A percentile compares a stretch with the other conserved stretches of the same genome.
phyloP scores from a whole-genome alignment of 306 rosid species.

The Luffa acutangula region DNA sequence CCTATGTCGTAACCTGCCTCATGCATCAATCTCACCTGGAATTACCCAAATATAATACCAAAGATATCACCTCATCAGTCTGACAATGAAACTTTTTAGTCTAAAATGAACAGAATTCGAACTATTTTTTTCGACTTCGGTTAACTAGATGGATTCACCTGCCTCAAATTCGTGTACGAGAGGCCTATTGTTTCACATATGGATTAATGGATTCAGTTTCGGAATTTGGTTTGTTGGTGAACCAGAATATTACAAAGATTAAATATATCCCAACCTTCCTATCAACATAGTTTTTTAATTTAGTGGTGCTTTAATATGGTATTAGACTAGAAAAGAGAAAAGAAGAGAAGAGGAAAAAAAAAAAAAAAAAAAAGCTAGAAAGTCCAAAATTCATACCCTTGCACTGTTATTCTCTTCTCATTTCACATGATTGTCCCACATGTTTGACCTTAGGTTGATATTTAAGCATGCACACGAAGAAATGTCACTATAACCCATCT shows the following conservation, averaged over 20 bases:
- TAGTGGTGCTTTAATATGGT: neutral
- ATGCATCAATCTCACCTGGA: constrained; percentile 83
- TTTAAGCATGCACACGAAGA: neutral
- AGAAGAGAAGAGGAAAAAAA: too few relatives aligned
- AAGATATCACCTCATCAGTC: neutral
- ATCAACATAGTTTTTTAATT: neutral
- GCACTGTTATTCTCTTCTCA: neutral
- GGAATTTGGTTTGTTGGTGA: neutral
- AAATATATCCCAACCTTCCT: neutral
- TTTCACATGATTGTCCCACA: neutral
- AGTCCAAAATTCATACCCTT: neutral
- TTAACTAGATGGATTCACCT: neutral
- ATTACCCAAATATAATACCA: neutral
- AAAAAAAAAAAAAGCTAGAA: neutral
- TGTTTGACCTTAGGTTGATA: neutral
- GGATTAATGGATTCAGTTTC: neutral
- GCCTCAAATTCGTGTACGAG: neutral
- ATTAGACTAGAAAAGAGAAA: neutral
- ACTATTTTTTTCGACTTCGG: neutral
- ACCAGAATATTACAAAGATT: too few relatives aligned
- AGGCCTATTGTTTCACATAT: neutral
- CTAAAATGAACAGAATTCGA: neutral
- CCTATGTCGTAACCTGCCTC: constrained; percentile 91
- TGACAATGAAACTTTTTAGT: neutral
- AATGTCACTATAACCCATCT: neutral